These are phyloP conservation scores for Saitozyma sp. DNA, from an alignment of 768 basidiomycete species.

Conservation along the genomic window DNA sequence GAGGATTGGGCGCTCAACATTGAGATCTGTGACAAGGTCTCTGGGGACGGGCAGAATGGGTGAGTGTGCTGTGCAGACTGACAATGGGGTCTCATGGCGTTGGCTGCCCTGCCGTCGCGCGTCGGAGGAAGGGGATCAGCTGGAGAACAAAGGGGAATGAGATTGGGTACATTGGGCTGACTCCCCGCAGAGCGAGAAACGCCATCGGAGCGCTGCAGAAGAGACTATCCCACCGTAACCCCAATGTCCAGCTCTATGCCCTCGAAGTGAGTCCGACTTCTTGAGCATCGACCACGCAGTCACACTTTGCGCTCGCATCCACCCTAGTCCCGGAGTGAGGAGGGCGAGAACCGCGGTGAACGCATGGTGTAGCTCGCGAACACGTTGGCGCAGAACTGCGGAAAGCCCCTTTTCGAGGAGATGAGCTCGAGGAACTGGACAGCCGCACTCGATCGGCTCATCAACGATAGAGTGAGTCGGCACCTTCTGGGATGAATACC, in stretches of 20 bases:
- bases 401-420: constrained; percentile 75
- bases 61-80: constrained; percentile 51
- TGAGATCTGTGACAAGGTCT: constrained; percentile 93
- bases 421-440: constrained; percentile 89
- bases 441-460: constrained; percentile 77
- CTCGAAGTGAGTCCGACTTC: constrained; percentile 59
- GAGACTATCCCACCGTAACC: constrained; percentile 87
- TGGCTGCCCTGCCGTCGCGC: not conserved
- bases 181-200: constrained; percentile 71
- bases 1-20: constrained; percentile 96
- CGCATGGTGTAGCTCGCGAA: constrained; percentile 64
- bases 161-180: not conserved
- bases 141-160: not conserved
- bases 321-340: not conserved
- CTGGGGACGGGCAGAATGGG: constrained; percentile 84
- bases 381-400: constrained; percentile 87
- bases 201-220: constrained; percentile 82
- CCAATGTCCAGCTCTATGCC: constrained; percentile 94
- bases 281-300: too few relatives aligned
- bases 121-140: not conserved
- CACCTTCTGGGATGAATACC: too few relatives aligned
- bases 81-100: not conserved
- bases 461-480: constrained; percentile 74
- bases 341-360: not conserved
- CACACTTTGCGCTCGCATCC: too few relatives aligned